phyloP scores from a whole-genome alignment of 768 basidiomycete genomes.

The Chalciporus sphaerocephalus region DNA sequence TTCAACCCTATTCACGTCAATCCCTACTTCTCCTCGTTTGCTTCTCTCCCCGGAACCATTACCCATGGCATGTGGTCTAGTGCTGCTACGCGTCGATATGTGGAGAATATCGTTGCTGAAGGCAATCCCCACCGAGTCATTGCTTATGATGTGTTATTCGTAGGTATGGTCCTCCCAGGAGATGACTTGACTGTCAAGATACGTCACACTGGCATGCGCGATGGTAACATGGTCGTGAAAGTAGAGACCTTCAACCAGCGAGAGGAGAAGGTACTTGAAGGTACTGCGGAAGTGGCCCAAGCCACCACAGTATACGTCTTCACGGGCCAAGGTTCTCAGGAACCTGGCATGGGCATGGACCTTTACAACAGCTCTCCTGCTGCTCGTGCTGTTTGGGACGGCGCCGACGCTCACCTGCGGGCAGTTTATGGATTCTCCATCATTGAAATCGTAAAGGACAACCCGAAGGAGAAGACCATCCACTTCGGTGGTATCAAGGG shows the following conservation, averaged over 20 bases:
- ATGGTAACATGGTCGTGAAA: conserved; percentile 89
- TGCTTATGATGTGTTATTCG: conserved; percentile 89
- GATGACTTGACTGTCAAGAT: conserved; percentile 85
- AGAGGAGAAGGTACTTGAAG: conserved; percentile 89
- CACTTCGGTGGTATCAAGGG: conserved; percentile 99
- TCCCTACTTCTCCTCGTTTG: conserved; percentile 95
- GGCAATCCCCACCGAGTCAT: conserved; percentile 89
- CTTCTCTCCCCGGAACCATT: conserved; percentile 90
- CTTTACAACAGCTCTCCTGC: conserved; percentile 90
- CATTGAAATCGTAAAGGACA: conserved; percentile 96
- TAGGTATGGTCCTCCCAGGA: conserved; percentile 93
- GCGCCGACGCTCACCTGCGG: conserved; percentile 87
- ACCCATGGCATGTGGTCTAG: conserved; percentile 98
- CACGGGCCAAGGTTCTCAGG: conserved; percentile 97
- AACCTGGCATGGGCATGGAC: conserved; percentile 99
- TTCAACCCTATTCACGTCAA: conserved; percentile 99
- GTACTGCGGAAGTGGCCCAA: conserved; percentile 90
- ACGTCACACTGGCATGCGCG: conserved; percentile 86
- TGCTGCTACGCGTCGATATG: conserved; percentile 87
- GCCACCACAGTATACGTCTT: conserved; percentile 93
- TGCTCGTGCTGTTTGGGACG: conserved; percentile 96
- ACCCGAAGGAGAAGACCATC: conserved; percentile 96
- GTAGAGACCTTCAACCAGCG: conserved; percentile 80
- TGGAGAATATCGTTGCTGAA: conserved; percentile 92
- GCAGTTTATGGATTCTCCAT: conserved; percentile 98